Percentiles rank a stretch among this genome's conserved stretches.
These are phyloP conservation scores for Acorus calamus DNA, from an alignment of 106 monocot species.

Conservation along the genomic window DNA sequence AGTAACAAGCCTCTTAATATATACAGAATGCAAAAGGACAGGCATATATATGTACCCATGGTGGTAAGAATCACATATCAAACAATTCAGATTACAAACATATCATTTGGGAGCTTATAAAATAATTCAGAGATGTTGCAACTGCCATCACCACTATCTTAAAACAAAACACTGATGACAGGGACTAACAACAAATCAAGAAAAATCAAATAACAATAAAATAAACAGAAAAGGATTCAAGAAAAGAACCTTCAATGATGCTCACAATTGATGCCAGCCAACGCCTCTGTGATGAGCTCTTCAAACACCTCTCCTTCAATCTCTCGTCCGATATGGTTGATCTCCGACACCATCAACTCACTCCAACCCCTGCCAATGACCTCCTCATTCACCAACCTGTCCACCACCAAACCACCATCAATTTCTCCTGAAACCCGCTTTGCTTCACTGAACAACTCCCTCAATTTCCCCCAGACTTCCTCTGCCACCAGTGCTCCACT, in stretches of 20 bases:
- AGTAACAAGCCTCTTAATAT: no score
- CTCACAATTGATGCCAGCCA: conserved; percentile 16
- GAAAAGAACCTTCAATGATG: not conserved
- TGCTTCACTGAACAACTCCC: conserved; percentile 20
- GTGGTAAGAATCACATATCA: no score
- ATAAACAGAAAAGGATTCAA: not conserved
- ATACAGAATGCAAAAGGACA: no score
- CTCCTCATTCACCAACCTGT: conserved; percentile 28
- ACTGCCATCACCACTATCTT: conserved; percentile 7
- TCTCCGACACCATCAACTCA: conserved; percentile 25
- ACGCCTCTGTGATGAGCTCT: conserved; percentile 37
- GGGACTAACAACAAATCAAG: not conserved
- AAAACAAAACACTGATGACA: not conserved
- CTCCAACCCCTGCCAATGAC: conserved; percentile 24
- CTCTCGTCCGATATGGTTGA: conserved; percentile 31
- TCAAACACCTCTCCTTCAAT: conserved; percentile 35
- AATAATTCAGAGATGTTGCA: no score
- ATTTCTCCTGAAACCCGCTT: not conserved
- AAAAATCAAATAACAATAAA: not conserved
- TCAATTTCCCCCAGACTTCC: conserved; percentile 36
- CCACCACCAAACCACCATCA: conserved; percentile 19
- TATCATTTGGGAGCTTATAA: no score
- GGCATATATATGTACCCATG: no score
- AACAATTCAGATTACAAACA: no score
- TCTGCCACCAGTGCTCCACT: conserved; percentile 9